These are phyloP conservation scores for Wickerhamiella azyma DNA, from an alignment of 805 yeast species.

Conservation along the genomic window DNA sequence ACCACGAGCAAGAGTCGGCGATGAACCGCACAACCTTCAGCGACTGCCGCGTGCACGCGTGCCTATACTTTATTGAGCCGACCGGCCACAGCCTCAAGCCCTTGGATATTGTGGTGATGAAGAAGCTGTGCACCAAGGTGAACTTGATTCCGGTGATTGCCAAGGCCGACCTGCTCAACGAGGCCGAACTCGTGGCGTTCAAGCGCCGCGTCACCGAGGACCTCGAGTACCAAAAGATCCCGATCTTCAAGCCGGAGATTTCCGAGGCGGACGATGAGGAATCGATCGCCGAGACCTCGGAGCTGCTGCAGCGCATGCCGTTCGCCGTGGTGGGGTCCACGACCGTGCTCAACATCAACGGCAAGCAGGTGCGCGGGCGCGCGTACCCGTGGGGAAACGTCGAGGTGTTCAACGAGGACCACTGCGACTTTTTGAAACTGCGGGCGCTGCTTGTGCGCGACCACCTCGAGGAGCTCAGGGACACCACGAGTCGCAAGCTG, in stretches of 20 bases:
- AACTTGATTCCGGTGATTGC: conserved; percentile 91
- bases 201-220: conserved; percentile 70
- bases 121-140: conserved; percentile 75
- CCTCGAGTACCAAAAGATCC: conserved; percentile 57
- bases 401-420: conserved; percentile 88
- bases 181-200: conserved; percentile 65
- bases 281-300: conserved; percentile 48
- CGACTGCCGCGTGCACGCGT: conserved; percentile 86
- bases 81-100: conserved; percentile 89
- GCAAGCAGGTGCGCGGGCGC: conserved; percentile 78
- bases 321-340: conserved; percentile 93
- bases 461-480: conserved; percentile 87
- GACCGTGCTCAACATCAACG: conserved; percentile 52
- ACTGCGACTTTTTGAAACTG: conserved; percentile 79
- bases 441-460: conserved; percentile 81
- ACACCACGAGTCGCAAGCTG: conserved; percentile 56
- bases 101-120: conserved; percentile 79
- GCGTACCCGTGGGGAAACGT: conserved; percentile 94
- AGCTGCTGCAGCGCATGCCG: conserved; percentile 61
- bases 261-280: conserved; percentile 81
- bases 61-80: conserved; percentile 89
- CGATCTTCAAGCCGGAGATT: conserved; percentile 60
- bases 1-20: conserved; percentile 79
- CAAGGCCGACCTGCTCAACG: conserved; percentile 84
- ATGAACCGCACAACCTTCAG: conserved; percentile 54